Percentiles rank a stretch among this genome's conserved stretches.
Conservation (phyloP, 352 stramenopile species). For the Pythium vanterpoolii region DNA sequence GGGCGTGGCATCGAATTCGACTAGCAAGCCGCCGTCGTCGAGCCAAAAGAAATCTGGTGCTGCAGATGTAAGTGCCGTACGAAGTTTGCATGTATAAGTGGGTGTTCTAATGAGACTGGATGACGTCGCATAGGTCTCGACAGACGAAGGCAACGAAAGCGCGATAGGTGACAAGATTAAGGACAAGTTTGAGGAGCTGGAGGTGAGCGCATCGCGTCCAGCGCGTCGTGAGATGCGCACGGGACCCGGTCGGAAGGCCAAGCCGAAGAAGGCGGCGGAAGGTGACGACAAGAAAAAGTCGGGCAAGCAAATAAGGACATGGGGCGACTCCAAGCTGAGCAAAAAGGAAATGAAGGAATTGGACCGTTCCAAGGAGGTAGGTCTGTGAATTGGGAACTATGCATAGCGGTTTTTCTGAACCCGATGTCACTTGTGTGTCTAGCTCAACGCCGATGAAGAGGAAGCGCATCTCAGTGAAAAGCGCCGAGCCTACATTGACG, state of each 20-base stretch:
- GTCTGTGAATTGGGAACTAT: too few species aligned
- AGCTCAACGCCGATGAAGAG: conserved; percentile 72
- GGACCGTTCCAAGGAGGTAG: conserved; percentile 65
- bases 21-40: conserved; percentile 44
- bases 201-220: conserved; percentile 31
- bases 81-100: background rate
- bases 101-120: background rate
- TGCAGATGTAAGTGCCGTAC: conserved; percentile 4
- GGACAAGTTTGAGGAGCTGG: conserved; percentile 55
- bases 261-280: conserved; percentile 47
- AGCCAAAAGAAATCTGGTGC: conserved; percentile 30
- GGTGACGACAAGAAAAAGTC: conserved; percentile 56
- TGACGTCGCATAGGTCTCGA: conserved; percentile 35
- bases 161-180: conserved; percentile 43
- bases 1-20: conserved; percentile 40
- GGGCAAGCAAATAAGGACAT: conserved; percentile 82
- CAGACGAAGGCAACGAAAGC: conserved; percentile 61
- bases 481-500: conserved; percentile 79
- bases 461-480: conserved; percentile 65
- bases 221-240: conserved; percentile 59
- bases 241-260: conserved; percentile 50
- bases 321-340: conserved; percentile 82
- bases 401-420: background rate
- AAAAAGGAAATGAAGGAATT: conserved; percentile 79
- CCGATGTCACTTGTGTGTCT: background rate